These are phyloP conservation scores for Auriscalpium orientale DNA, from an alignment of 768 basidiomycete species.

Conservation along the genomic window DNA sequence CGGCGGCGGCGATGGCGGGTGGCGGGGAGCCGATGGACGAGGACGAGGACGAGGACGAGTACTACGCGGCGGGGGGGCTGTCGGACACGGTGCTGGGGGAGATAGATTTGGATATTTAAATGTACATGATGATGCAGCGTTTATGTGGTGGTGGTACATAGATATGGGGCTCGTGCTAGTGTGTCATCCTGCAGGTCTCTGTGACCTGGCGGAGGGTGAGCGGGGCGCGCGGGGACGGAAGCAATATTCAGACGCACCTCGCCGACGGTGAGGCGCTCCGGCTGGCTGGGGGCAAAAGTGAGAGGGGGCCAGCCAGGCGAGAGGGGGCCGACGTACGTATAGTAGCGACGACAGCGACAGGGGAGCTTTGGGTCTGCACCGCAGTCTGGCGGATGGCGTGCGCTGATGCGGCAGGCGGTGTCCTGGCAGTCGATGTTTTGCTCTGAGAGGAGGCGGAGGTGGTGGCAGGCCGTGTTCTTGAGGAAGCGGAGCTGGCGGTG, in stretches of 20 bases:
- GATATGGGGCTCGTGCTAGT: background rate
- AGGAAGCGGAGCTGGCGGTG: conserved; percentile 50
- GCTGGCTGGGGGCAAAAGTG: conserved; percentile 32
- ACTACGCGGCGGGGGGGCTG: conserved; percentile 51
- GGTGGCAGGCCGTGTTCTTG: conserved; percentile 45
- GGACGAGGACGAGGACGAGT: conserved; percentile 17
- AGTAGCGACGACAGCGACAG: conserved; percentile 48
- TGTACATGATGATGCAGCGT: background rate
- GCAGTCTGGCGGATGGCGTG: conserved; percentile 42
- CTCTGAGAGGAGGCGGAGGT: conserved; percentile 40
- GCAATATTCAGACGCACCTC: conserved; percentile 27
- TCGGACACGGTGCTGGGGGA: conserved; percentile 48
- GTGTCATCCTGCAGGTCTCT: background rate
- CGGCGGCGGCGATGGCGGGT: conserved; percentile 28
- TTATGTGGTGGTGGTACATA: background rate
- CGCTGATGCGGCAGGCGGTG: conserved; percentile 38
- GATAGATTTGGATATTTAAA: conserved; percentile 34
- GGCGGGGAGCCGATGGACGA: conserved; percentile 26
- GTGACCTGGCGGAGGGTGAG: background rate
- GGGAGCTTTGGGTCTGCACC: conserved; percentile 15
- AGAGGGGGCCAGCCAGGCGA: background rate
- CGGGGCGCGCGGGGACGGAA: background rate
- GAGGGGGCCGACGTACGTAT: conserved; percentile 28
- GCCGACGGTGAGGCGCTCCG: conserved; percentile 39
- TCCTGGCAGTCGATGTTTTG: conserved; percentile 45